These are phyloP conservation scores for Acanthamoeba sp. DNA, from an alignment of 208 protist species.

Conservation along the genomic window DNA sequence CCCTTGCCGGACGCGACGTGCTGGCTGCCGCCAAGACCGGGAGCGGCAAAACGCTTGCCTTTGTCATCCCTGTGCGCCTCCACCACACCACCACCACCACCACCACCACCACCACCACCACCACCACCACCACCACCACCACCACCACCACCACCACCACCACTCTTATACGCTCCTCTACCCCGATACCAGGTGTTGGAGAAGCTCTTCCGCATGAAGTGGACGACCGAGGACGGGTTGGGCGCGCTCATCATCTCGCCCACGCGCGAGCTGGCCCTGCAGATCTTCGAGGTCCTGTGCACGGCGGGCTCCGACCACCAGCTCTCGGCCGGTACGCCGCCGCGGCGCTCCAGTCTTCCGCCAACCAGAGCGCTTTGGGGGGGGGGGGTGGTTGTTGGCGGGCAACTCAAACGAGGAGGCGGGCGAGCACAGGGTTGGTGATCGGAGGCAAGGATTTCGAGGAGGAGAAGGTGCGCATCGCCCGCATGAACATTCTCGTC, in stretches of 20 bases:
- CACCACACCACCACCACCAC: too few species aligned
- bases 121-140: too few species aligned
- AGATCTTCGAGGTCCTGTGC: constrained; percentile 99
- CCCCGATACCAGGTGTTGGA: constrained; percentile 94
- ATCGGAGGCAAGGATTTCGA: constrained; percentile 98
- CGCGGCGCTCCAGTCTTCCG: too few species aligned
- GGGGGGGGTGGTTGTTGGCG: background rate
- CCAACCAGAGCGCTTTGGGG: too few species aligned
- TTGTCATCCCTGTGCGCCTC: constrained; percentile 95
- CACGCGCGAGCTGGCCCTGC: constrained; percentile 98
- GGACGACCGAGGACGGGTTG: constrained; percentile 94
- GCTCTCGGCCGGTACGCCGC: constrained; percentile 86
- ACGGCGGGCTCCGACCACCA: constrained; percentile 95
- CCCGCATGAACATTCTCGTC: constrained; percentile 98
- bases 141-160: too few species aligned
- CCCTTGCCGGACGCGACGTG: constrained; percentile 97
- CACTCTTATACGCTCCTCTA: too few species aligned
- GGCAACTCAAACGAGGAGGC: constrained; percentile 27
- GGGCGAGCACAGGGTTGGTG: constrained; percentile 94
- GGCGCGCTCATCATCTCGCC: constrained; percentile 98
- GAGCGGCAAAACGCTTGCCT: constrained; percentile 99
- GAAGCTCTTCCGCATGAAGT: constrained; percentile 93
- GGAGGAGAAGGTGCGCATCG: constrained; percentile 95
- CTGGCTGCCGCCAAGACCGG: constrained; percentile 99
- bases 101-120: too few species aligned